Evolutionary conservation across 768 basidiomycete species (phyloP), one percentile per base, ranked within the genome.

Genomic region (Hemileccinum rubropunctum): DNA sequence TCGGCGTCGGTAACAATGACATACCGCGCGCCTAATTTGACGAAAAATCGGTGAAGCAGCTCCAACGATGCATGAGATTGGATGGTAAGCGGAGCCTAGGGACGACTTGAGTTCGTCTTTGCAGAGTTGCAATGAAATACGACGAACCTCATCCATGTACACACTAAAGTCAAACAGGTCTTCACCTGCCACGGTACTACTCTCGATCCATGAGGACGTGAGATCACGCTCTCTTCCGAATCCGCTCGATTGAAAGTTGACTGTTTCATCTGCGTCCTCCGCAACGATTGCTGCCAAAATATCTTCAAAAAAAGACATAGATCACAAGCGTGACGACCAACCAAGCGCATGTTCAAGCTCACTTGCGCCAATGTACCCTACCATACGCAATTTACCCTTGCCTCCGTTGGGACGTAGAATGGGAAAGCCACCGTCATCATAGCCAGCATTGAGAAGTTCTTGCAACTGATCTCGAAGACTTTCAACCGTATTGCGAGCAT

Each of bases 291-390:
- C 88, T 91, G 57, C n/a, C 45, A 41, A 35, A 49, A 5, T 8
- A 9, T 40, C 44, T 38, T 52, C 39, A 51, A n/a, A 12, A n/a
- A 40, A 21, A 26, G 7, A 12, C 12, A 43, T 6, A 26, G 12
- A 42, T 20, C 12, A 48, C n/a, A 21, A 37, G 26, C 47, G 26
- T 18, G 32, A 44, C 18, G 17, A 76, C 84, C 47, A 66, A 92
- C 89, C 80, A 4, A 99, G 72, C 6, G 91, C 94, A 67, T 98
- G 93, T 61, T 97, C 93, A 13, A 99, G 79, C 68, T 99, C 97
- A 59, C 86, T 95, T 26, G 84, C 81, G 0, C 93, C 92, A 51
- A 98, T 87, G 65, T 95, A 95, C 7, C 94, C 97, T 33, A 91
- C 77, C 76, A 97, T 78, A 34, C 90, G 78, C 59, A 77, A 57